Evolutionary conservation across 2,329 filamentous ascomycete genomes (phyloP).

Genomic region (Claviceps monticola): DNA sequence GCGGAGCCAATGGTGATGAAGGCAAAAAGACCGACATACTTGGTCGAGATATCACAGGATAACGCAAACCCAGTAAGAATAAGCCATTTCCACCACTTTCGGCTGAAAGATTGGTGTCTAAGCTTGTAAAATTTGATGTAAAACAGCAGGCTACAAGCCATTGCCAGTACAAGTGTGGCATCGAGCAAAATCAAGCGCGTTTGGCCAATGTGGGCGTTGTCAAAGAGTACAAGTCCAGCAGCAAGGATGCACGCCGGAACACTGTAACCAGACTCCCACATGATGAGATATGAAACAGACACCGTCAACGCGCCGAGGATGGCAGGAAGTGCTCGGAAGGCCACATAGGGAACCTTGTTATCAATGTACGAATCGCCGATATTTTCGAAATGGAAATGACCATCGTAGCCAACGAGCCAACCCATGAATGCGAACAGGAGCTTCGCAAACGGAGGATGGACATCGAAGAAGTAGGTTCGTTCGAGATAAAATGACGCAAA

Average conservation of each 20-base stretch:
- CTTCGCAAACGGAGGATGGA: constrained; percentile 95
- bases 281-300: constrained; percentile 87
- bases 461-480: constrained; percentile 98
- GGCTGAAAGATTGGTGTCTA: constrained; percentile 72
- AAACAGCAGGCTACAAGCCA: constrained; percentile 85
- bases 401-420: constrained; percentile 95
- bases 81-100: constrained; percentile 99
- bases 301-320: constrained; percentile 86
- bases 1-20: constrained; percentile 95
- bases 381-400: constrained; percentile 96
- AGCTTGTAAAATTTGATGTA: constrained; percentile 98
- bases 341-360: constrained; percentile 95
- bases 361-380: constrained; percentile 96
- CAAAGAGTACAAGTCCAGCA: constrained; percentile 75
- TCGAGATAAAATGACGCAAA: constrained; percentile 77
- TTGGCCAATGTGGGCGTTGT: constrained; percentile 96
- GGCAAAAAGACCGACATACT: constrained; percentile 93
- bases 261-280: constrained; percentile 99
- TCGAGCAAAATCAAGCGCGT: constrained; percentile 90
- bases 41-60: constrained; percentile 95
- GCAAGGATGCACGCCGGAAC: constrained; percentile 83
- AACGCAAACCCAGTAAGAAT: constrained; percentile 86
- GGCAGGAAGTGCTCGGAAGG: constrained; percentile 86
- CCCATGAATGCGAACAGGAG: constrained; percentile 93
- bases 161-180: constrained; percentile 84